Evolutionary conservation across 257 asterid genomes (phyloP), one percentile per base, ranked within the genome.

Genomic region (Salvia miltiorrhiza): DNA sequence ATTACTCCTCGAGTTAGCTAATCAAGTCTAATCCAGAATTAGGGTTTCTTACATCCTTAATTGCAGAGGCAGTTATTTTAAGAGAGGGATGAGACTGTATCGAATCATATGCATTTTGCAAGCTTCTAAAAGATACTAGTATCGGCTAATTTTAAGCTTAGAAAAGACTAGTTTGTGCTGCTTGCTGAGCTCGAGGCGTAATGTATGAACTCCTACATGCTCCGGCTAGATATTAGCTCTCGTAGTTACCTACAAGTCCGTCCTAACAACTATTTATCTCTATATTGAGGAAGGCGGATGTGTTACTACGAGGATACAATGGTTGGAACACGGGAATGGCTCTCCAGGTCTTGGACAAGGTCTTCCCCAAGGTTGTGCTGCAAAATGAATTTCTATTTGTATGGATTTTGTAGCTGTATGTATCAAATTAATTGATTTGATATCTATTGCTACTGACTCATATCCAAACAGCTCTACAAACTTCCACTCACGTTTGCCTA

Each of bases 281-380:
- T 56, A 8, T 32, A 26, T 40, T 45, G 13, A 73, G 71, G 73
- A 74, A 84, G 93, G 93, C 88, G 11, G 93, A 86, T 73, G 75
- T 84, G 7, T 24, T 84, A 12, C 74, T 82, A 1, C 82, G 93
- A 57, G 93, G 93, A 78, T 86, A 84, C 76, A 67, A 81, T 40
- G 88, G 88, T 49, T 86, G 93, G 90, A 86, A 86, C 75, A 71
- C 90, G 10, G 78, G 84, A 77, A 67, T 60, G 72, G 93, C 90
- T 55, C 86, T 86, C 23, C 24, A 73, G 24, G 72, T 84, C 35
- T 69, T 84, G 75, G 81, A 86, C 14, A 63, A 74, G 58, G 81
- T 86, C 65, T 86, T 86, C 19, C 93, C 84, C 1, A 86, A 84
- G 93, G 93, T 85, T 78, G 26, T 59, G 57, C 23, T 4, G 16